These are phyloP conservation scores for Botrytis deweyae DNA, from an alignment of 2,329 filamentous ascomycete genomes.

Conservation along the genomic window DNA sequence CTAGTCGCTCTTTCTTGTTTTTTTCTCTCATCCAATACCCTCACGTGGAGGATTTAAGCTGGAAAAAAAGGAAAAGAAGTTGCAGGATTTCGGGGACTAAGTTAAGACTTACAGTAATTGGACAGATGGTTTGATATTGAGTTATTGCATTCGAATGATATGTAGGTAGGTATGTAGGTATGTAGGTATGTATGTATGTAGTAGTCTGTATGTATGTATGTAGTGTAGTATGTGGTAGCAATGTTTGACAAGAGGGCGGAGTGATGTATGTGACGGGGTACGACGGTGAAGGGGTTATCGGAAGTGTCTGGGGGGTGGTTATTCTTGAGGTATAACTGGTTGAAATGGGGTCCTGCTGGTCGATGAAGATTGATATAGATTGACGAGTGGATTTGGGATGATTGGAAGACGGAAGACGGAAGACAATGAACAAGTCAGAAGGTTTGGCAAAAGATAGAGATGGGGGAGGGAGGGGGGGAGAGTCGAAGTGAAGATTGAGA, in stretches of 20 bases:
- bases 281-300: conserved; percentile 24
- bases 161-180: not conserved
- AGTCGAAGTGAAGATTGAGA: conserved; percentile 5
- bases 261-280: conserved; percentile 24
- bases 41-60: conserved; percentile 21
- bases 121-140: conserved; percentile 3
- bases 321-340: conserved; percentile 18
- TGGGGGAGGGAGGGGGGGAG: too few species aligned
- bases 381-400: conserved; percentile 9
- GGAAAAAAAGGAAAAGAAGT: not conserved
- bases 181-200: not conserved
- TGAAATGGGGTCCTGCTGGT: not conserved
- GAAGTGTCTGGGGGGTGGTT: not conserved
- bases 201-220: not conserved
- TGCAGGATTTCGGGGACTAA: conserved; percentile 24
- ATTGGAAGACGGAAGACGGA: not conserved
- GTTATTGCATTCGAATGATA: not conserved
- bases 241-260: conserved; percentile 29
- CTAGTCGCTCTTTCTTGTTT: not conserved
- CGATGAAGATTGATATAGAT: conserved; percentile 16
- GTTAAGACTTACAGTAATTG: conserved; percentile 24
- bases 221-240: conserved; percentile 6
- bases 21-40: conserved; percentile 1
- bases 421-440: conserved; percentile 18
- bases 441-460: not conserved